Evolutionary conservation across 768 basidiomycete genomes (phyloP), one percentile per base, ranked within the genome.

Genomic region (Termitomyces sp.): DNA sequence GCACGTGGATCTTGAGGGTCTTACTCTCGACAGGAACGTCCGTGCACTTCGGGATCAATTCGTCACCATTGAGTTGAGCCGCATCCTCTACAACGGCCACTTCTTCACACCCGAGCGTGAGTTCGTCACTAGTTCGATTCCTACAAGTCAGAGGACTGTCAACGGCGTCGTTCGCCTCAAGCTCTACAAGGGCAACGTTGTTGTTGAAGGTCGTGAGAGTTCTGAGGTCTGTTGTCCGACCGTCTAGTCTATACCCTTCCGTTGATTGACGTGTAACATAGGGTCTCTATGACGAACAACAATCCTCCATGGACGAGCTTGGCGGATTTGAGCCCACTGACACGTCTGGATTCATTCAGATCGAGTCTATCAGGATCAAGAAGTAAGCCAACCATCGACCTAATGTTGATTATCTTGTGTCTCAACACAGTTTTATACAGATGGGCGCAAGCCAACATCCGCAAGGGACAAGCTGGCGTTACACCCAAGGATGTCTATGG

Each of bases 41-140:
- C 90, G 97, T 56, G 88, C 92, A 22, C 78, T 98, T 56, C 82
- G 97, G 35, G 97, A 99, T 72, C 90, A 93, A 69, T 99, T 98
- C 75, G 80, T 97, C 65, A 98, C 97, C 24, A 79, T 92, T 66
- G 88, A 89, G 70, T 79, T 98, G 55, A 86, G 91, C 71, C 79
- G 87, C 64, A 95, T 99, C 67, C 77, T 99, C 49, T 98, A 99
- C 81, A 98, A 98, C 69, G 97, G 96, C 38, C 94, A 96, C 77
- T 98, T 94, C 86, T 99, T 98, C 83, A 96, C 94, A n/a, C 95
- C 97, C 47, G 97, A 98, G 75, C 83, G 96, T 63, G 97, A 98
- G 75, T 98, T 98, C 68, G 76, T 98, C 67, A 88, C 87, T 45
- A 86, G 87, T 67, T 83, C 90, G 55, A 93, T 98, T 68, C 93